Evolutionary conservation across 306 rosid genomes (phyloP).

Genomic region (Pueraria montana): DNA sequence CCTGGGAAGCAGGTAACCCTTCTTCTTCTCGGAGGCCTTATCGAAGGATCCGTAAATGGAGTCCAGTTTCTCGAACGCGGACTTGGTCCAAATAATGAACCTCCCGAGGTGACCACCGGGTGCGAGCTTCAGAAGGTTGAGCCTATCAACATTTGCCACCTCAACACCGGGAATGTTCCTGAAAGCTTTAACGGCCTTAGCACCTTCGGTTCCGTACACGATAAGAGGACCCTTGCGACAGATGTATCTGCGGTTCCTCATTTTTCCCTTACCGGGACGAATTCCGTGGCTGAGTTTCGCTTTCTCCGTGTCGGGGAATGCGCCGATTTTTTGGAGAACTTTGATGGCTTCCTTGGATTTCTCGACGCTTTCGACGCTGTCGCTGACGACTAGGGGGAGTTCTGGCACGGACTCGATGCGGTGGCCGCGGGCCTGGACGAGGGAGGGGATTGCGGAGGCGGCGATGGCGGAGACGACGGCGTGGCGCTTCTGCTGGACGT

Average conservation of each 20-base stretch:
- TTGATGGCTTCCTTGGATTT: constrained; percentile 70
- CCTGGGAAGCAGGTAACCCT: constrained; percentile 68
- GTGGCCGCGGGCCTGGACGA: constrained; percentile 77
- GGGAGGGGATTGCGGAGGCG: constrained; percentile 73
- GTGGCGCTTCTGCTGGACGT: constrained; percentile 76
- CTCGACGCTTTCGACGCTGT: constrained; percentile 70
- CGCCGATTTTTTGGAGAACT: constrained; percentile 73
- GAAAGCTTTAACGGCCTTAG: constrained; percentile 77
- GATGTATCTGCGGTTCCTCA: constrained; percentile 77
- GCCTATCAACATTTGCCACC: constrained; percentile 74
- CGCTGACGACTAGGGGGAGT: constrained; percentile 75
- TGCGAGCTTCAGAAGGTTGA: constrained; percentile 72
- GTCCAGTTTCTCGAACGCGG: constrained; percentile 83
- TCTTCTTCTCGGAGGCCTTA: constrained; percentile 78
- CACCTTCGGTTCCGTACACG: constrained; percentile 77
- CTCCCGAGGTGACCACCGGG: constrained; percentile 88
- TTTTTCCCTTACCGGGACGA: constrained; percentile 79
- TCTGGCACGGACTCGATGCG: constrained; percentile 74
- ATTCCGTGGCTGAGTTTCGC: constrained; percentile 76
- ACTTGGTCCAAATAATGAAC: constrained; percentile 79
- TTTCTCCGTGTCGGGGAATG: constrained; percentile 71
- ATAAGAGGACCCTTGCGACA: constrained; percentile 75
- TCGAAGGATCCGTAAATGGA: constrained; percentile 81
- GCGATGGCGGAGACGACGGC: constrained; percentile 84
- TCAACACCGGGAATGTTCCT: constrained; percentile 78